These are phyloP conservation scores for Porcisia deanei DNA, from an alignment of 208 protist genomes.

Conservation along the genomic window DNA sequence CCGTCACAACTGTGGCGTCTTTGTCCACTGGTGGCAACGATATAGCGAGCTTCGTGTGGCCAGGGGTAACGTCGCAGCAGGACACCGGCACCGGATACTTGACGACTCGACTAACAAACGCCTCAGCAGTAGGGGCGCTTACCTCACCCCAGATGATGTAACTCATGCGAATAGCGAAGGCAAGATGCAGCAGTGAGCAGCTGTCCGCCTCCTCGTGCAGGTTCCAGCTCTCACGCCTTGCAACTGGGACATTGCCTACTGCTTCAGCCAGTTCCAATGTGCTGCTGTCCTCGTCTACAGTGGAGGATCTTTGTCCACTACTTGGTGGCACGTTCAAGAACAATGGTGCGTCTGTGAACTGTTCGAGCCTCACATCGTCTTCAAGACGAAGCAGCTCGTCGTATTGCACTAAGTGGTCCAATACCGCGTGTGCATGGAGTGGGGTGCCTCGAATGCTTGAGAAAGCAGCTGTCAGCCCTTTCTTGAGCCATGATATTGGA, in stretches of 20 bases:
- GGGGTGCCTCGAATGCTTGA: conserved; percentile 26
- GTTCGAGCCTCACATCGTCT: conserved; percentile 67
- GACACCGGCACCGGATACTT: conserved; percentile 13
- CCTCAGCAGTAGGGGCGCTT: conserved; percentile 9
- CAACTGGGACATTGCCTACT: conserved; percentile 7
- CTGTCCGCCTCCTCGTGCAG: conserved; percentile 70
- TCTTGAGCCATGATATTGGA: conserved; percentile 56
- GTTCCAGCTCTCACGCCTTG: conserved; percentile 40
- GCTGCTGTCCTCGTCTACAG: conserved; percentile 1
- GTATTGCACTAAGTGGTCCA: conserved; percentile 76
- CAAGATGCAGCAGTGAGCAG: conserved; percentile 73
- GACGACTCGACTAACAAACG: conserved; percentile 16
- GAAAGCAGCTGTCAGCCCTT: conserved; percentile 44
- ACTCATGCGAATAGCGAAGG: conserved; percentile 71
- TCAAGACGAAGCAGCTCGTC: conserved; percentile 62
- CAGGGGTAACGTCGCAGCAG: background rate
- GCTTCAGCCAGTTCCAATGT: background rate
- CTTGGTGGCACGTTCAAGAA: conserved; percentile 46
- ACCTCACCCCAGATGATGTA: conserved; percentile 79
- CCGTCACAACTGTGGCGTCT: background rate
- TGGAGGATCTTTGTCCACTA: background rate
- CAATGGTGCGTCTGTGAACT: conserved; percentile 77
- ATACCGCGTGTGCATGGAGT: conserved; percentile 48
- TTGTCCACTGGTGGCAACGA: background rate
- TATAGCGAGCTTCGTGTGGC: background rate